Conservation (phyloP, 1,139 yeast species). For the Geotrichum reessii region DNA sequence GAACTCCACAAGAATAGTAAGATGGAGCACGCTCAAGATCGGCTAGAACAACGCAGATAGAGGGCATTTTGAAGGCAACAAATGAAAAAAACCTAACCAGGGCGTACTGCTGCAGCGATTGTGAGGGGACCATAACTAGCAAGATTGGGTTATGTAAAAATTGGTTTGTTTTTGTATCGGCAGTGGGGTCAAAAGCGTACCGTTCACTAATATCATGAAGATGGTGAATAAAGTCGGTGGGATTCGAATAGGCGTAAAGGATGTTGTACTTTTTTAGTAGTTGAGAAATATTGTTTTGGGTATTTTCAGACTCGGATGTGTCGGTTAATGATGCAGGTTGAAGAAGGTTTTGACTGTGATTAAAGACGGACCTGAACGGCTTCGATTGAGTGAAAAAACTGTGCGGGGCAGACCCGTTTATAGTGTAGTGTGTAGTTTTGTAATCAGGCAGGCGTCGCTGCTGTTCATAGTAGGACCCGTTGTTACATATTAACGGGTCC, state of each 20-base stretch:
- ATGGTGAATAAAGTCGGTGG: constrained; percentile 10
- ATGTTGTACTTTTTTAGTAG: constrained; percentile 5
- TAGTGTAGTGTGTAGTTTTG: neutral
- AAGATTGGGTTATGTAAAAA: constrained; percentile 1
- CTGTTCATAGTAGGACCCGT: constrained; percentile 5
- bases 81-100: constrained; percentile 15
- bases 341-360: neutral
- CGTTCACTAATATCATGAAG: constrained; percentile 2
- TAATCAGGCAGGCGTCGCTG: neutral
- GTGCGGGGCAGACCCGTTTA: neutral
- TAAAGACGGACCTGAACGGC: neutral
- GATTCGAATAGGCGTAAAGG: constrained; percentile 9
- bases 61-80: constrained; percentile 13
- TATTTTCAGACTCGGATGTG: neutral
- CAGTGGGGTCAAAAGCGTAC: neutral
- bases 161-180: neutral
- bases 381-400: neutral
- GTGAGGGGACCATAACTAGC: constrained; percentile 8
- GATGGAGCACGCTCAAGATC: neutral
- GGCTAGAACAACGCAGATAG: constrained; percentile 12
- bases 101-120: constrained; percentile 9
- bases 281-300: neutral
- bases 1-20: constrained; percentile 8
- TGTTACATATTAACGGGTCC: constrained; percentile 13
- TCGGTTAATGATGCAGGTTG: neutral